phyloP scores from a whole-genome alignment of 75 land plant species.

The Picea sitchensis region DNA sequence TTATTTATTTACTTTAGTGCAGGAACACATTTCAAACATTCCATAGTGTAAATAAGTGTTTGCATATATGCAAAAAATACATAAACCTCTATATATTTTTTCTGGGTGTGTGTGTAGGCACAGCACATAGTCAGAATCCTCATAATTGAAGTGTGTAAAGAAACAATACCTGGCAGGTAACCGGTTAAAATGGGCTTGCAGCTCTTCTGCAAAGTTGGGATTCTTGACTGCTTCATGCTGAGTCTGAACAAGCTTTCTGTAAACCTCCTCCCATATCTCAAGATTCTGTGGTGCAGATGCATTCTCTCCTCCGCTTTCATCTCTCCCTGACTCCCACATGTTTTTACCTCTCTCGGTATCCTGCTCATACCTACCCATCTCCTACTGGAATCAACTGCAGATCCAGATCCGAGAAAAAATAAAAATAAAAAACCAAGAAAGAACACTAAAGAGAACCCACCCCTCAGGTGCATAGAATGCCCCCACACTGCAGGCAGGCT shows the following conservation, averaged over 20 bases:
- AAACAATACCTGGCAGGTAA: conserved; percentile 7
- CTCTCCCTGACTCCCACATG: not conserved
- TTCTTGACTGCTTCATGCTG: not conserved
- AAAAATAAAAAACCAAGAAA: not conserved
- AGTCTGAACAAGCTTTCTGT: not conserved
- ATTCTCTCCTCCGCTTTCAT: not conserved
- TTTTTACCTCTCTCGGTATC: not conserved
- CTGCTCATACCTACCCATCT: not conserved
- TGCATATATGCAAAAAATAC: too few relatives aligned
- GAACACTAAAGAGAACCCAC: too few relatives aligned
- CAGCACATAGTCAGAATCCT: too few relatives aligned
- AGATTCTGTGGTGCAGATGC: too few relatives aligned
- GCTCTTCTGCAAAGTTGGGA: conserved; percentile 5
- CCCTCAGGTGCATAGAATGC: too few relatives aligned
- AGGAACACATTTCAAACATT: too few relatives aligned
- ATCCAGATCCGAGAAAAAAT: not conserved
- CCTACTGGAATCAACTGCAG: not conserved
- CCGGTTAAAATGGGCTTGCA: conserved; percentile 10
- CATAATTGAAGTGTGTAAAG: not conserved
- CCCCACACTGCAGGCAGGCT: not conserved
- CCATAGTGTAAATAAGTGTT: too few relatives aligned
- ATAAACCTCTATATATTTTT: too few relatives aligned
- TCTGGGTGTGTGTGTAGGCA: too few relatives aligned
- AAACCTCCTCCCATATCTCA: not conserved
- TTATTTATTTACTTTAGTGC: too few relatives aligned